These are phyloP conservation scores for Hyphopichia burtonii DNA, from an alignment of 1,139 yeast species.

Conservation along the genomic window DNA sequence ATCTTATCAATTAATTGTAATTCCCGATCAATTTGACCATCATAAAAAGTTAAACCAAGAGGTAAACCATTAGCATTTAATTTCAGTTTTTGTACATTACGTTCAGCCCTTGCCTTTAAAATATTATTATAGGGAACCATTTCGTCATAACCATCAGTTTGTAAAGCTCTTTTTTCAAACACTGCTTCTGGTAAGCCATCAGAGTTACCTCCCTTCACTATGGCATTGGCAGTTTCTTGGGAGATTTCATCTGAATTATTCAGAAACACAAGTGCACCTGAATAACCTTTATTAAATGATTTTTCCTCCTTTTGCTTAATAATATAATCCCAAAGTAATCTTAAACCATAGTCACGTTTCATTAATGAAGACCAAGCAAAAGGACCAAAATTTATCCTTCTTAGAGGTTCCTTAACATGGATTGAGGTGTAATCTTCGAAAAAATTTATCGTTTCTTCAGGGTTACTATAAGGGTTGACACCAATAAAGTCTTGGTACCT, in stretches of 20 bases:
- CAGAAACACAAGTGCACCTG: slow-evolving; percentile 16
- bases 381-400: slow-evolving; percentile 48
- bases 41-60: slow-evolving; percentile 29
- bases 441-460: slow-evolving; percentile 35
- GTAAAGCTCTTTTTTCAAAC: slow-evolving; percentile 32
- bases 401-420: slow-evolving; percentile 30
- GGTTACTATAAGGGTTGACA: slow-evolving; percentile 23
- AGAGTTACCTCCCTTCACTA: slow-evolving; percentile 10
- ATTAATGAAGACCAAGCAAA: slow-evolving; percentile 48
- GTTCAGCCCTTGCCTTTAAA: slow-evolving; percentile 18
- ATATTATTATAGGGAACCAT: slow-evolving; percentile 32
- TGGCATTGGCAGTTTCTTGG: slow-evolving; percentile 23
- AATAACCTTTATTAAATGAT: slow-evolving; percentile 9
- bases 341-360: slow-evolving; percentile 47
- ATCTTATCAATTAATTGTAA: slow-evolving; percentile 32
- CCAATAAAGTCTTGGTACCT: slow-evolving; percentile 9
- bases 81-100: slow-evolving; percentile 13
- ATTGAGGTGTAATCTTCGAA: slow-evolving; percentile 43
- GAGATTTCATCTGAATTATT: slow-evolving; percentile 17
- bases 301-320: slow-evolving; percentile 23
- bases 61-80: slow-evolving; percentile 20
- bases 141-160: slow-evolving; percentile 37
- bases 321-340: slow-evolving; percentile 31
- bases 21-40: slow-evolving; percentile 29
- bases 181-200: slow-evolving; percentile 16